Evolutionary conservation across 176 grass and related monocot genomes (phyloP).

Genomic region (Melocanna baccifera): DNA sequence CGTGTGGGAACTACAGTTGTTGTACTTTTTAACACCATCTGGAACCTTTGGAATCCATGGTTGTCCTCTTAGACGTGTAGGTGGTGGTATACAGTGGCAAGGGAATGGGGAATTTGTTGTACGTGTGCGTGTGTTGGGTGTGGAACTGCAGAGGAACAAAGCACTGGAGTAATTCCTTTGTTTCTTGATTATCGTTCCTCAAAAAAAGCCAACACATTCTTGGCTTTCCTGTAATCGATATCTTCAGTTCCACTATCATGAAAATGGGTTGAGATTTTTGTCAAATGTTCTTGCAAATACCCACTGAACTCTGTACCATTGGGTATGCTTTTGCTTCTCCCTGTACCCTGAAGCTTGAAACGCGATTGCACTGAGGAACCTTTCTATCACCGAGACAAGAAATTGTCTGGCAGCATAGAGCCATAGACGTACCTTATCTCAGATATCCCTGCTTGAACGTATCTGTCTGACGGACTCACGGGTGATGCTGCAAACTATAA

Average conservation of each 20-base stretch:
- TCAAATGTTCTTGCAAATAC: background rate
- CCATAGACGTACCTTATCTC: background rate
- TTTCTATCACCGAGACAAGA: background rate
- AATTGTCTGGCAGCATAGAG: background rate
- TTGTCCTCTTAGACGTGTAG: conserved; percentile 37
- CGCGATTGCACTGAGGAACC: background rate
- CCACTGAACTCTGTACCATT: background rate
- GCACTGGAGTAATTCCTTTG: background rate
- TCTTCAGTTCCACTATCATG: conserved; percentile 3
- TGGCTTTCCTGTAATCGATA: conserved; percentile 41
- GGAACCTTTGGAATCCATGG: conserved; percentile 28
- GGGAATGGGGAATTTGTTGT: conserved; percentile 8
- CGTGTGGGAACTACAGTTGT: conserved; percentile 17
- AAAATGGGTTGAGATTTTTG: background rate
- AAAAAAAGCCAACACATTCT: conserved; percentile 19
- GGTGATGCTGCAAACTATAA: background rate
- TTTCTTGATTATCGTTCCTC: conserved; percentile 18
- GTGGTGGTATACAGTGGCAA: conserved; percentile 34
- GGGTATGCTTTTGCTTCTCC: background rate
- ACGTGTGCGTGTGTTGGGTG: background rate
- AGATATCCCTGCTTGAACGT: background rate
- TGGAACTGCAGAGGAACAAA: conserved; percentile 8
- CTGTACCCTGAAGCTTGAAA: background rate
- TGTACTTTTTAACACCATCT: conserved; percentile 26
- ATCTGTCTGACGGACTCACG: background rate